phyloP scores from a whole-genome alignment of 2,329 filamentous ascomycete genomes.

The Xylaria sp. region DNA sequence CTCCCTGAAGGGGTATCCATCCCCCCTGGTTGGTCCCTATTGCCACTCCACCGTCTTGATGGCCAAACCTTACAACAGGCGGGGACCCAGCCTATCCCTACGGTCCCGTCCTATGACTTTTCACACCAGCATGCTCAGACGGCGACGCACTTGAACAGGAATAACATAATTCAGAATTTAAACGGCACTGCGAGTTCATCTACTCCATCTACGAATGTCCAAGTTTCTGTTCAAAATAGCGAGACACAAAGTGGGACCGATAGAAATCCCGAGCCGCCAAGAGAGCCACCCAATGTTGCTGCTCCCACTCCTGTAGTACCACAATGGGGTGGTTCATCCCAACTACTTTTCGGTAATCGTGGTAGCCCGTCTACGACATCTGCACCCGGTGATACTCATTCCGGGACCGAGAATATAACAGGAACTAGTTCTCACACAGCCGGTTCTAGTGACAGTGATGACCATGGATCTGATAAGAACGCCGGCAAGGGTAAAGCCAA shows the following conservation, averaged over 20 bases:
- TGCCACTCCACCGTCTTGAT: slow-evolving; percentile 69
- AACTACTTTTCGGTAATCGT: slow-evolving; percentile 57
- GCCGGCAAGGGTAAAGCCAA: slow-evolving; percentile 43
- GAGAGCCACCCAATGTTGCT: slow-evolving; percentile 54
- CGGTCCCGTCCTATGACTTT: slow-evolving; percentile 32
- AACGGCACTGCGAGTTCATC: slow-evolving; percentile 20
- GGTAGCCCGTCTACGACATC: slow-evolving; percentile 34
- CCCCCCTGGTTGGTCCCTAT: slow-evolving; percentile 72
- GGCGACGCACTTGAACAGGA: slow-evolving; percentile 26
- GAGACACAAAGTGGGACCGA: slow-evolving; percentile 14
- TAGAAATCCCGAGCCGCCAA: slow-evolving; percentile 29
- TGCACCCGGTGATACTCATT: slow-evolving; percentile 11
- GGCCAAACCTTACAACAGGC: slow-evolving; percentile 46
- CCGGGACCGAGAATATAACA: slow-evolving; percentile 24
- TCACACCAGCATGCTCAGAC: slow-evolving; percentile 37
- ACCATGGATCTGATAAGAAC: slow-evolving; percentile 36
- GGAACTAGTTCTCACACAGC: slow-evolving; percentile 13
- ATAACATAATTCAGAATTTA: slow-evolving; percentile 17
- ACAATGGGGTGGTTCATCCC: slow-evolving; percentile 63
- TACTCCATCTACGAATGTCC: slow-evolving; percentile 24
- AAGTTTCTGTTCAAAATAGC: slow-evolving; percentile 14
- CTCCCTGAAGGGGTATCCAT: slow-evolving; percentile 73
- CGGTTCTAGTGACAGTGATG: slow-evolving; percentile 36
- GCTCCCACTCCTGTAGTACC: slow-evolving; percentile 62
- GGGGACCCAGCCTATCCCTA: slow-evolving; percentile 33